Evolutionary conservation across 2,329 filamentous ascomycete genomes (phyloP).

Genomic region (Diplodia intermedia): DNA sequence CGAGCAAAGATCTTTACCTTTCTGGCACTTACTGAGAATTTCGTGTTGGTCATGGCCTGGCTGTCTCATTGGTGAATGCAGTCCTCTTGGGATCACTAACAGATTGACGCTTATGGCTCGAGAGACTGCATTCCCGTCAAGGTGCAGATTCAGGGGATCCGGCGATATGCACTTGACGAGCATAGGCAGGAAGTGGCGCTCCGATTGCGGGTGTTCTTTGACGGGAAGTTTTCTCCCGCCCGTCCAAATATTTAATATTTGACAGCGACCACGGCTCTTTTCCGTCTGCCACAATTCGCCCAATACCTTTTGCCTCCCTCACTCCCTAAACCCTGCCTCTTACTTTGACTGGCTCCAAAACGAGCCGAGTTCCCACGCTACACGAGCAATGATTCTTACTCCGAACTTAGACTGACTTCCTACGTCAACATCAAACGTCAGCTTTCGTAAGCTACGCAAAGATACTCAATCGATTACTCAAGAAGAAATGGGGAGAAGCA

Average conservation of each 20-base stretch:
- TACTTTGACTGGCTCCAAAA: background rate
- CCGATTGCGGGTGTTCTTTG: background rate
- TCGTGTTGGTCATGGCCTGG: background rate
- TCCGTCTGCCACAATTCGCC: background rate
- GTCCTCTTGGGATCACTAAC: background rate
- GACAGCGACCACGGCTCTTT: background rate
- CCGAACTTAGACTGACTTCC: background rate
- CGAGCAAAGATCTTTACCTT: background rate
- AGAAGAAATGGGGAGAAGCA: background rate
- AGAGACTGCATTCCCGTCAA: background rate
- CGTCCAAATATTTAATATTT: background rate
- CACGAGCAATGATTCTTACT: background rate
- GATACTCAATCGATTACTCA: background rate
- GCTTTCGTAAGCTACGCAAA: background rate
- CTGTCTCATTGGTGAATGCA: background rate
- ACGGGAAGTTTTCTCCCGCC: background rate
- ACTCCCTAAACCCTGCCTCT: background rate
- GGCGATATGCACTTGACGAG: background rate
- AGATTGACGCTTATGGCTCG: background rate
- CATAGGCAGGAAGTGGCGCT: background rate
- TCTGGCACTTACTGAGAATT: background rate
- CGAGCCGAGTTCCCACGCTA: background rate
- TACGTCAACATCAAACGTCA: background rate
- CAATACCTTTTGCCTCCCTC: no score
- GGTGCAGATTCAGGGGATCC: background rate